Base-by-base conservation (phyloP, 2,329 filamentous ascomycete genomes). In the Thielaviopsis cerberus region DNA sequence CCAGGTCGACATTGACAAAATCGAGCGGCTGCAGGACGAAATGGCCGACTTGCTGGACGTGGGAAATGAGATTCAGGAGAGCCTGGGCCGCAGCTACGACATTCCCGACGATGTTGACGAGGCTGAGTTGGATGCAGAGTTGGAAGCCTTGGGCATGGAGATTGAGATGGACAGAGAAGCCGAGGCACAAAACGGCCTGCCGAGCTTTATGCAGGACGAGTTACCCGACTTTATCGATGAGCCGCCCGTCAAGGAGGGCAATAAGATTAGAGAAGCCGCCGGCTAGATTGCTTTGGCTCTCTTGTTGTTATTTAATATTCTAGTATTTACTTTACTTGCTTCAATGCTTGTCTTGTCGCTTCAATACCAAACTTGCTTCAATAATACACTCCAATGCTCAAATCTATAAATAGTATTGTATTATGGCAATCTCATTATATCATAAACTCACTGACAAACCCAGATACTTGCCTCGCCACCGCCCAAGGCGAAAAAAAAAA, bases 41-140 rank as follows among this genome's bases (percentile, higher is more conserved):
- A 97, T 98, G 92, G 90, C 90, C 5, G 92, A 98, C 71, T 70
- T 98, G 65, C 87, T 98, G 81, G 92, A 98, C 67, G 84, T 96
- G 61, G 91, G 92, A 3, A 97, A 97, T 70, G 92, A 98, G 71
- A 98, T 98, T 61, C 89, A 98, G 72, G 92, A 97, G 73, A 90
- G 86, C 63, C 85, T 98, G 59, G 85, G 86, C 61, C 73, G 92
- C 63, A 87, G 86, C 64, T 98, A 98, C 70, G 91, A 97, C 68
- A 79, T 98, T 37, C 92, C 92, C 0, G 92, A 98, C 66, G 92
- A 97, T 69, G 89, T 98, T 23, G 91, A 97, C 69, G 92, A 98
- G 79, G 82, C 86, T 1, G 92, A 98, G 74, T 72, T 98, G 61
- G 92, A 98, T 73, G 92, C 92, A 3, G 92, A 98, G 76, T 73